Base-by-base conservation (phyloP, 2,329 filamentous ascomycete genomes). In the Aspergillus intermedius region DNA sequence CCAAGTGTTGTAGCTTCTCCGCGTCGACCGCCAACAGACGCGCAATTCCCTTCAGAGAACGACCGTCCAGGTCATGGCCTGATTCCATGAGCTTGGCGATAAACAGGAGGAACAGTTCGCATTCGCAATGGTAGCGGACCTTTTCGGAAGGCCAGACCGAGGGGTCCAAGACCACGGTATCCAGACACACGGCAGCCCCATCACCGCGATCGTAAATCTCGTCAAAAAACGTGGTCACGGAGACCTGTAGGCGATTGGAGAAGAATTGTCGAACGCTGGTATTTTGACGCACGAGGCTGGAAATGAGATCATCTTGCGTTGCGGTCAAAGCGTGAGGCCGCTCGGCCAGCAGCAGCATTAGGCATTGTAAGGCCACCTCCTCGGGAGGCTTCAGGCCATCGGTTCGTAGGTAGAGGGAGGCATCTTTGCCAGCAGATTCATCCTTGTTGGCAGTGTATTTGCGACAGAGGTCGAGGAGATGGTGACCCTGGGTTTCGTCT, bases 51-150 rank as follows among this genome's bases (percentile, higher is more conserved):
- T 80, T 79, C 66, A 84, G 75, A 4, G 80, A 77, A 42, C 79
- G 75, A 41, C 80, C 80, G 34, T 81, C 79, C 51, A 80, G 67
- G 49, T 95, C 88, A 60, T 91, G 82, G 46, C 89, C 90, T 41
- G 88, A 89, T 65, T 94, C 88, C 84, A 96, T 94, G 58, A 96
- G 75, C 61, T 87, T 86, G 21, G 91, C 91, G 56, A 96, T 82
- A 57, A 91, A 83, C 49, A 95, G 80, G 61, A 72, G 72, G 50
- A 77, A 75, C 4, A 76, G 65, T 53, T 75, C 74, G 48, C 66
- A 66, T 54, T 76, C 72, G 54, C 72, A 74, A 46, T 72, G 68
- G 13, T 65, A 59, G 40, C 72, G 67, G n/a, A 54, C 62, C 25
- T 67, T 62, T 53, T 75, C 71, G 3, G 65, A 67, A 15, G 65